phyloP scores from a whole-genome alignment of 306 rosid species.

The apple (Malus domestica) region ASM211411v1 NC_041804.1:9503001-9503500 shows the following conservation, averaged over 20 bases:
- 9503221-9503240: slow-evolving; percentile 20
- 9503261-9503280: background rate
- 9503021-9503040: background rate
- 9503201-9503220: slow-evolving; percentile 14
- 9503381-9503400: background rate
- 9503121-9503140: background rate
- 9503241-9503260: slow-evolving; percentile 18
- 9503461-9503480: background rate
- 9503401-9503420: background rate
- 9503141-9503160: background rate
- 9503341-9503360: background rate
- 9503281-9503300: background rate
- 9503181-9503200: background rate
- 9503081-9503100: background rate
- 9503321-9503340: background rate
- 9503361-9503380: background rate
- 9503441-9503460: background rate
- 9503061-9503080: background rate
- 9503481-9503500: background rate
- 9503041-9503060: background rate
- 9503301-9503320: background rate
- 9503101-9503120: background rate
- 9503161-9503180: slow-evolving; percentile 4
- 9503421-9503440: background rate
- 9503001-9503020: slow-evolving; percentile 1